These are phyloP conservation scores for Striga hermonthica DNA, from an alignment of 305 asterid genomes.

Conservation along the genomic window DNA sequence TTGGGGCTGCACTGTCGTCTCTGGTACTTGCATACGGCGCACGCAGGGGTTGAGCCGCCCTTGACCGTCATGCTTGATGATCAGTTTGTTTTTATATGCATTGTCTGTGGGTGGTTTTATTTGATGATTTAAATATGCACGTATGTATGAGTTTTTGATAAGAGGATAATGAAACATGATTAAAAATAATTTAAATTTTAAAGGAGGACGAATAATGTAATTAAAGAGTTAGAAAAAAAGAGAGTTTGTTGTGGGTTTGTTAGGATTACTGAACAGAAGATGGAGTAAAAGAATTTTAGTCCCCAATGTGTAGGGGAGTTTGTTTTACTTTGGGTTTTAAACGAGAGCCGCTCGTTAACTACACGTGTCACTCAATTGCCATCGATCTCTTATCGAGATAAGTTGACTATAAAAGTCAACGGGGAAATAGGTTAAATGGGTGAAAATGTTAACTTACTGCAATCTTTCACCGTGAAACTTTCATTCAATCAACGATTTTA, in stretches of 20 bases:
- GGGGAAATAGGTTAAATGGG: too few relatives aligned
- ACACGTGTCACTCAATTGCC: too few relatives aligned
- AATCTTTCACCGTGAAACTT: too few relatives aligned
- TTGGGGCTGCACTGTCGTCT: conserved; percentile 49
- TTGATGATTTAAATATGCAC: neutral
- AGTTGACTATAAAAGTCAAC: too few relatives aligned
- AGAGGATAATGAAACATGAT: too few relatives aligned
- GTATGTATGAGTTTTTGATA: too few relatives aligned
- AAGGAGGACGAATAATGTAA: neutral
- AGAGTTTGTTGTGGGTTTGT: neutral
- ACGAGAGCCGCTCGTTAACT: neutral
- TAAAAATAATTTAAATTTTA: too few relatives aligned
- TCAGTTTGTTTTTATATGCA: too few relatives aligned
- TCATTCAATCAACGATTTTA: too few relatives aligned
- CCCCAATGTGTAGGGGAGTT: neutral
- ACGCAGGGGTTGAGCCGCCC: conserved; percentile 54
- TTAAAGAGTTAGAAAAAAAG: neutral
- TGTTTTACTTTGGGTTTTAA: neutral
- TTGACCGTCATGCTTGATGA: neutral
- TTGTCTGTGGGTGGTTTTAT: neutral
- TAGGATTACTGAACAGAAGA: neutral
- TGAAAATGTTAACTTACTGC: too few relatives aligned
- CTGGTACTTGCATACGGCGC: conserved; percentile 76
- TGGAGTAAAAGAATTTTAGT: neutral
- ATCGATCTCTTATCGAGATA: too few relatives aligned